Conservation (phyloP, 306 rosid genomes). For the Lathyrus tuberosus region DNA sequence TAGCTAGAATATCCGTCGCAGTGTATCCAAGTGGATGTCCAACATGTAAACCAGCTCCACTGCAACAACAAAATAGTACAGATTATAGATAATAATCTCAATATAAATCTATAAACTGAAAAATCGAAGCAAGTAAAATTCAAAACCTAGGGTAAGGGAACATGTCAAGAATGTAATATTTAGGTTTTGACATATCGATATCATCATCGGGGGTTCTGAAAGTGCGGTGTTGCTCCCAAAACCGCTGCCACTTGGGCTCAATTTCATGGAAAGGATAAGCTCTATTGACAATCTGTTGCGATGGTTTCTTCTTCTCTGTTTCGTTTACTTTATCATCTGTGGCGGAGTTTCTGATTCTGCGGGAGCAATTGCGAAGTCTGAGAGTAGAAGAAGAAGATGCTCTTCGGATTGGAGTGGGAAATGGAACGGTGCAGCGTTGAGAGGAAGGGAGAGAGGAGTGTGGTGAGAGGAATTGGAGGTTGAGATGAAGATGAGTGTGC, state of each 20-base stretch:
- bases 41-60: constrained; percentile 96
- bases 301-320: constrained; percentile 43
- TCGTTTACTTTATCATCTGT: constrained; percentile 30
- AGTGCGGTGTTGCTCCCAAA: constrained; percentile 75
- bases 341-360: constrained; percentile 40
- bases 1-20: constrained; percentile 89
- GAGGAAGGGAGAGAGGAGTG: constrained; percentile 37
- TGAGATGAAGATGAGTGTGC: constrained; percentile 32
- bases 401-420: constrained; percentile 36
- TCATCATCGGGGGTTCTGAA: constrained; percentile 81
- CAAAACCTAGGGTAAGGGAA: constrained; percentile 95
- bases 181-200: constrained; percentile 81
- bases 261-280: constrained; percentile 78
- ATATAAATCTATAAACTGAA: constrained; percentile 12
- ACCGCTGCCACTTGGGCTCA: constrained; percentile 89
- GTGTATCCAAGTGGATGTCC: constrained; percentile 98
- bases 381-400: constrained; percentile 25
- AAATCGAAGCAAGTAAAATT: not conserved
- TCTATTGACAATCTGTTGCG: constrained; percentile 46
- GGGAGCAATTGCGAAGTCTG: constrained; percentile 19
- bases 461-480: constrained; percentile 29
- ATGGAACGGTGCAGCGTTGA: constrained; percentile 12
- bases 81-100: not conserved
- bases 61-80: constrained; percentile 37
- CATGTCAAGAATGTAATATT: constrained; percentile 91